These are phyloP conservation scores for Nitzschia sp. DNA, from an alignment of 108 stramenopile species.

Conservation along the genomic window DNA sequence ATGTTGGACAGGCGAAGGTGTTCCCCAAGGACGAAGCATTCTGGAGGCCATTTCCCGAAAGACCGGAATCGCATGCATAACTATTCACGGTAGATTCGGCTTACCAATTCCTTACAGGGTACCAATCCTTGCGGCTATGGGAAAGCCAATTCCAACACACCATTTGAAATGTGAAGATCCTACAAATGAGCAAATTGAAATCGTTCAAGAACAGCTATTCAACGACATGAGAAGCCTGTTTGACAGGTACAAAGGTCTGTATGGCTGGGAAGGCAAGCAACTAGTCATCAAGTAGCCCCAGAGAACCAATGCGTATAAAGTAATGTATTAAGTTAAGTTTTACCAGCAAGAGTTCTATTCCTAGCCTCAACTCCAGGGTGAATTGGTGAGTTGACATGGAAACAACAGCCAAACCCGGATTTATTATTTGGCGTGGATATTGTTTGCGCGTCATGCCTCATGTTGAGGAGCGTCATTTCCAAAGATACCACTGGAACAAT, in stretches of 20 bases:
- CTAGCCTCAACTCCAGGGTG: too few relatives aligned
- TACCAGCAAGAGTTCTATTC: too few relatives aligned
- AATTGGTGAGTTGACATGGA: too few relatives aligned
- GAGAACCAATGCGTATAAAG: too few relatives aligned
- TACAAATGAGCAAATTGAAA: slow-evolving; percentile 37
- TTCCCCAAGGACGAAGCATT: slow-evolving; percentile 16
- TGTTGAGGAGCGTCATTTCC: too few relatives aligned
- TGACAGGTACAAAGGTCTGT: slow-evolving; percentile 37
- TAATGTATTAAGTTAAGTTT: too few relatives aligned
- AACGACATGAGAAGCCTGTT: slow-evolving; percentile 34
- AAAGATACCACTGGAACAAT: too few relatives aligned
- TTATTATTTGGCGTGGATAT: too few relatives aligned
- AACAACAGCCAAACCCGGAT: too few relatives aligned
- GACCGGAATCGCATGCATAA: slow-evolving; percentile 39
- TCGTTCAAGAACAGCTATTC: slow-evolving; percentile 24
- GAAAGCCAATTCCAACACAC: slow-evolving; percentile 38
- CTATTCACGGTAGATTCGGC: slow-evolving; percentile 42
- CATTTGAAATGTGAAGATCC: slow-evolving; percentile 39
- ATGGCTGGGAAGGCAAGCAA: slow-evolving; percentile 39
- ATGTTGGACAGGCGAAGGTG: slow-evolving; percentile 36
- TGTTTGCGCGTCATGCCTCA: too few relatives aligned
- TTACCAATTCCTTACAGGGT: slow-evolving; percentile 42
- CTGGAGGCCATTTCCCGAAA: slow-evolving; percentile 38
- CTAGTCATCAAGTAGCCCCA: slow-evolving; percentile 33
- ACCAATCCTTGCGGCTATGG: slow-evolving; percentile 33